Evolutionary conservation across 2,329 filamentous ascomycete genomes (phyloP).

Genomic region (Alternaria ventricosa): DNA sequence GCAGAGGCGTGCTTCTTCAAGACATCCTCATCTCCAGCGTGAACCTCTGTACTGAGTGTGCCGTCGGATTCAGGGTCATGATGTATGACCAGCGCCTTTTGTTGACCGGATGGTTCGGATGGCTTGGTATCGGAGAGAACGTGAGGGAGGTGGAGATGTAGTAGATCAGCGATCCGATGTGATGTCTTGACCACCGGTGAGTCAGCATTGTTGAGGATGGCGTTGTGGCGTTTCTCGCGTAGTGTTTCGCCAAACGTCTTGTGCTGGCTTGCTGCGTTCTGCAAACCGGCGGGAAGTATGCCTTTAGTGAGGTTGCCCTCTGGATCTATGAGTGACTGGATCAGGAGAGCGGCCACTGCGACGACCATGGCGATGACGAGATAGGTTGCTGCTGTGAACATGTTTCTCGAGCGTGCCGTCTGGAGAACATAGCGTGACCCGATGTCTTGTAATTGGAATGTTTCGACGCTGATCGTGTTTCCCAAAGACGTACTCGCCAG

Average conservation of each 20-base stretch:
- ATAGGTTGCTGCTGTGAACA: constrained; percentile 63
- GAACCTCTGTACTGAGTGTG: constrained; percentile 51
- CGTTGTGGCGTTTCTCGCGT: constrained; percentile 34
- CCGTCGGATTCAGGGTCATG: constrained; percentile 46
- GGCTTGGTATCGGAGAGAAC: constrained; percentile 11
- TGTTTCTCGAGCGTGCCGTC: constrained; percentile 56
- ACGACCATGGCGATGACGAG: constrained; percentile 66
- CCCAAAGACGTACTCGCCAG: constrained; percentile 82
- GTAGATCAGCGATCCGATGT: constrained; percentile 43
- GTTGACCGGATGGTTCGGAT: constrained; percentile 3
- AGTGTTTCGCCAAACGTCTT: constrained; percentile 38
- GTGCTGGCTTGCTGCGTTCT: constrained; percentile 42
- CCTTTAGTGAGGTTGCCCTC: constrained; percentile 53
- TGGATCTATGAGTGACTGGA: constrained; percentile 65
- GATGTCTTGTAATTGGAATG: constrained; percentile 68
- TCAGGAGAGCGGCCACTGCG: constrained; percentile 66
- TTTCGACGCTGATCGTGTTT: constrained; percentile 80
- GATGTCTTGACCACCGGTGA: constrained; percentile 34
- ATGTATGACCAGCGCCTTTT: constrained; percentile 53
- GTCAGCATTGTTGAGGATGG: constrained; percentile 32
- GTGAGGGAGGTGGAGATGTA: constrained; percentile 35
- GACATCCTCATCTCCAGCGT: constrained; percentile 41
- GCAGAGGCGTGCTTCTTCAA: constrained; percentile 54
- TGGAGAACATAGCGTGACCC: constrained; percentile 72
- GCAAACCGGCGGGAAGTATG: constrained; percentile 62